Conservation (phyloP, 2,329 filamentous ascomycete species). For the Exophiala alcalophila region DNA sequence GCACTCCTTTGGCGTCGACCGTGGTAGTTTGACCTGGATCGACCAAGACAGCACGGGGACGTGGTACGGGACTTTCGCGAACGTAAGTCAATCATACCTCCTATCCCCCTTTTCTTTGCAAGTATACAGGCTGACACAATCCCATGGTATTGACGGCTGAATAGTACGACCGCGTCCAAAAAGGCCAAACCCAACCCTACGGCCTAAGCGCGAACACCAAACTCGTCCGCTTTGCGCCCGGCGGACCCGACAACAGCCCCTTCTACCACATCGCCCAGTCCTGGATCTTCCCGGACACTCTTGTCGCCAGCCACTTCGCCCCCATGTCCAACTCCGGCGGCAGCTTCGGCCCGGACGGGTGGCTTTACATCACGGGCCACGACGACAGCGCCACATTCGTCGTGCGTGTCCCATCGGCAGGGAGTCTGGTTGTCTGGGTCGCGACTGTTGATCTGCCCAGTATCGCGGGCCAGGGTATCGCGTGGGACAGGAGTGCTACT, state of each 20-base stretch:
- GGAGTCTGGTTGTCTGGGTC: constrained; percentile 8
- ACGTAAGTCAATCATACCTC: constrained; percentile 4
- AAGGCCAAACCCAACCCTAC: constrained; percentile 10
- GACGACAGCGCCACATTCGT: constrained; percentile 3
- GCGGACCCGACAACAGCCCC: constrained; percentile 2
- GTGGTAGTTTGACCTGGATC: constrained; percentile 13
- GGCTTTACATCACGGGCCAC: constrained; percentile 12
- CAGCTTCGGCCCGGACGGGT: constrained; percentile 13
- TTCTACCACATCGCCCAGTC: constrained; percentile 10
- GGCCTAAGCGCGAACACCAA: constrained; percentile 14
- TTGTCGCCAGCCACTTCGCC: constrained; percentile 2
- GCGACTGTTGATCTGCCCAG: constrained; percentile 8
- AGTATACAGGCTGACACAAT: no score
- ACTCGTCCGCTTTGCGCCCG: constrained; percentile 7
- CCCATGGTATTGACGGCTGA: no score
- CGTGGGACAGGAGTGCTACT: constrained; percentile 6
- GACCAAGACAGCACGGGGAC: constrained; percentile 11
- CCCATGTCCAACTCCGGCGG: constrained; percentile 13
- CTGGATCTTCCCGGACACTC: constrained; percentile 10
- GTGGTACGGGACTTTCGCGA: constrained; percentile 14
- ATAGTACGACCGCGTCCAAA: constrained; percentile 9
- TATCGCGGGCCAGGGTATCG: constrained; percentile 10
- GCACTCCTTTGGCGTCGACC: constrained; percentile 7
- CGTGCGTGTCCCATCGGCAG: constrained; percentile 6
- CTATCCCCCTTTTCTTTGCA: no score